These are phyloP conservation scores for Nannizziopsis arthrosporioides DNA, from an alignment of 2,329 filamentous ascomycete species.

Conservation along the genomic window DNA sequence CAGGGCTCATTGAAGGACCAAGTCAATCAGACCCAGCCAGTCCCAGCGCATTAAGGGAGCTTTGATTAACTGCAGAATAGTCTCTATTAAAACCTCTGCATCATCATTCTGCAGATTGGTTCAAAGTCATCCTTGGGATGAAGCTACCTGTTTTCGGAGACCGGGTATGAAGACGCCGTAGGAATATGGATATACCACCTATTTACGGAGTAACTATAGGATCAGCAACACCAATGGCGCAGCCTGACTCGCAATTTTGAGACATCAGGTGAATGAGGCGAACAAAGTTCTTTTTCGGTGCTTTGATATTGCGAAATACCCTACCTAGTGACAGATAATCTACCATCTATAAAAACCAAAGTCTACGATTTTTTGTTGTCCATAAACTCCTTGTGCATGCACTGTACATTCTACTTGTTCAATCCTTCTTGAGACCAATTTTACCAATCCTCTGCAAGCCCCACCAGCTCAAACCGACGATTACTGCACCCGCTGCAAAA, in stretches of 20 bases:
- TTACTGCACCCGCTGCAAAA: slow-evolving; percentile 12
- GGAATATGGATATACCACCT: no score
- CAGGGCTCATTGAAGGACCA: slow-evolving; percentile 7
- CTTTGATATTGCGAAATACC: not conserved
- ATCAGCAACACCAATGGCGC: no score
- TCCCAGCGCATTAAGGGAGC: slow-evolving; percentile 8
- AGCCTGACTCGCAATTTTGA: no score
- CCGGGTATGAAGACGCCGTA: no score
- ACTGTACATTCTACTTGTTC: not conserved
- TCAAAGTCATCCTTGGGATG: not conserved
- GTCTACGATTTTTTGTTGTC: not conserved
- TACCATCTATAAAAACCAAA: not conserved
- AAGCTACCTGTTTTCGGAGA: not conserved
- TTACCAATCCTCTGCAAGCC: slow-evolving; percentile 29
- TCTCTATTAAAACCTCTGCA: no score
- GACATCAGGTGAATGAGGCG: no score
- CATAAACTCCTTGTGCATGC: no score
- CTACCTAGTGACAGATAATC: not conserved
- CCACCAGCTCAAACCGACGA: slow-evolving; percentile 14
- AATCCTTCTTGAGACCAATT: slow-evolving; percentile 37
- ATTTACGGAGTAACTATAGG: no score
- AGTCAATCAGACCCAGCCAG: not conserved
- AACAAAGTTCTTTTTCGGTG: not conserved
- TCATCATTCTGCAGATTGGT: no score
- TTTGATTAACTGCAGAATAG: no score